Base-by-base conservation (phyloP, 305 asterid species). In the Fraxinus greggii region DNA sequence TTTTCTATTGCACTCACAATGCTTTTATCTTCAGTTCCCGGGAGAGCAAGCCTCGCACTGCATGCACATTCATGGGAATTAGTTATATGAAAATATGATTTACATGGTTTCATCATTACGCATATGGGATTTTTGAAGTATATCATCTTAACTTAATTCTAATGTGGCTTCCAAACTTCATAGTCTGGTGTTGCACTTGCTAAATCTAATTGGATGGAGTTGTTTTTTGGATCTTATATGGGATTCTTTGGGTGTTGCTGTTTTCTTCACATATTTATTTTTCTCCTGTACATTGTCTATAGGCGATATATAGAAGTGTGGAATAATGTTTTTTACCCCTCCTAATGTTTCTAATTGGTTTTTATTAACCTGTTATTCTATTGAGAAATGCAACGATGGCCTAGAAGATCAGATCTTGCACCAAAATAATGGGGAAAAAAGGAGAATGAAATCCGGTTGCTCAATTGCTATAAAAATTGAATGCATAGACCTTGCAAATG, bases 21-120 rank as follows among this genome's bases (percentile, higher is more conserved):
- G 86, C 93, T 86, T 85, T 89, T 91, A 75, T 93, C 97, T 80
- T 88, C 97, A 56, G 99, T 95, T 85, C 97, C 98, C 76, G 99
- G 99, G 78, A 97, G 95, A 78, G 97, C 86, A 85, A 97, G 97
- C 85, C 99, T 91, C 75, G 98, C 97, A 80, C 99, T 97, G 93
- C 87, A 88, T 56, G 80, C 81, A 84, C 42, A 84, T 81, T 77
- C 6, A 80, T 78, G 80, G 88, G 84, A 48, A 77, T 69, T 38
- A 77, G 79, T 75, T 36, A 80, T 63, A 74, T 79, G 78, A 76
- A 5, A 61, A 45, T 56, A 35, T 70, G 36, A 51, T 38, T 72
- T 73, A 54, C 23, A 45, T 21, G 35, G 26, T 73, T 15, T 78
- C 73, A n/a, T 31, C 32, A 32, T 36, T 78, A 35, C 29, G 56